Conservation (phyloP, 495 filamentous ascomycete genomes). For the Podospora comata region DNA sequence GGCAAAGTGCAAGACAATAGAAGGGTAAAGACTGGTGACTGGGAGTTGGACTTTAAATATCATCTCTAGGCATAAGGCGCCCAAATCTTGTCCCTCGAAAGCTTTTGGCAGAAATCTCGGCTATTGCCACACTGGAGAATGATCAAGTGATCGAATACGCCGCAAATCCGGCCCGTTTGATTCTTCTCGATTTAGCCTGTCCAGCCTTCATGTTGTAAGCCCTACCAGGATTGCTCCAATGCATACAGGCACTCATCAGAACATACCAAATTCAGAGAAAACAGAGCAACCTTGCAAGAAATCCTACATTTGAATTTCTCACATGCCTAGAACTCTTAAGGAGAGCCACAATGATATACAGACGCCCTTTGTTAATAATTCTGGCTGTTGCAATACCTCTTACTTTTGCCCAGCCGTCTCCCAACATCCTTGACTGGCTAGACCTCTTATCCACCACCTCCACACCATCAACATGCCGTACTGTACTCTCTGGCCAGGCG, state of each 20-base stretch:
- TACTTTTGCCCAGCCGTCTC: not conserved
- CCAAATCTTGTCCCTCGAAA: no score
- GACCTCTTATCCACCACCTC: not conserved
- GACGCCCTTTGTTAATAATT: not conserved
- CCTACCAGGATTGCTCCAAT: not conserved
- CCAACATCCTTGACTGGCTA: not conserved
- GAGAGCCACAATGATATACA: not conserved
- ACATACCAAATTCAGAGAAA: no score
- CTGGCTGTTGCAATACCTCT: not conserved
- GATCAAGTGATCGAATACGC: no score
- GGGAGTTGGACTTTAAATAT: constrained; percentile 49
- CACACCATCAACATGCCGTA: not conserved
- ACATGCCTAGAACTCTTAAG: no score
- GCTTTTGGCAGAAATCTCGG: no score
- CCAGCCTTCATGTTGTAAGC: not conserved
- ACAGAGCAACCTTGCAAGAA: no score
- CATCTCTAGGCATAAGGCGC: constrained; percentile 33
- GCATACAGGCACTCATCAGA: not conserved
- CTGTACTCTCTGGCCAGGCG: not conserved
- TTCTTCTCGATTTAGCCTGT: not conserved
- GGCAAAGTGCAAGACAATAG: constrained; percentile 45
- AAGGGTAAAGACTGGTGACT: constrained; percentile 46
- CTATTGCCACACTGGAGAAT: no score
- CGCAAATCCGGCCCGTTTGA: not conserved
- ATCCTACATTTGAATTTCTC: no score